A percentile compares a stretch with the other conserved stretches of the same genome.
These are phyloP conservation scores for Aspergillus sp. DNA, from an alignment of 2,329 filamentous ascomycete species.

Conservation along the genomic window DNA sequence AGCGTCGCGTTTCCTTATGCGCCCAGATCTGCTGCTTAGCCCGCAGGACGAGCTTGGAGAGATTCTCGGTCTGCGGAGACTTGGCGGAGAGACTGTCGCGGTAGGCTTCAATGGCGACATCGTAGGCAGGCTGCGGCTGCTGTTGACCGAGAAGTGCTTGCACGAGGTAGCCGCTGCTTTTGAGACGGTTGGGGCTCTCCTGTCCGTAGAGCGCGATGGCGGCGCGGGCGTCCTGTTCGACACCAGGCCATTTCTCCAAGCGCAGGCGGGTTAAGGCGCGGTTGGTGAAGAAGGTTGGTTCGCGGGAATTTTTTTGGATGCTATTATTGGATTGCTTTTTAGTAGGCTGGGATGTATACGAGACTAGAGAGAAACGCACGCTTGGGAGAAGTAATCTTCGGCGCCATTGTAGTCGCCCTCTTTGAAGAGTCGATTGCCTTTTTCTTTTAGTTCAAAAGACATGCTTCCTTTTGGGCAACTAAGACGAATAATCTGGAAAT, in stretches of 20 bases:
- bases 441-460: constrained; percentile 37
- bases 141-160: constrained; percentile 73
- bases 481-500: background rate
- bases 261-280: constrained; percentile 76
- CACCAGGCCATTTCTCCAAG: constrained; percentile 64
- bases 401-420: constrained; percentile 39
- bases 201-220: constrained; percentile 60
- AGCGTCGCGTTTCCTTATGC: constrained; percentile 51
- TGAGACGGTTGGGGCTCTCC: constrained; percentile 57
- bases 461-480: constrained; percentile 11
- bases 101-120: constrained; percentile 66
- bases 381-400: constrained; percentile 42
- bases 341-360: background rate
- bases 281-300: constrained; percentile 80
- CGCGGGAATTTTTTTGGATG: constrained; percentile 69
- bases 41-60: constrained; percentile 66
- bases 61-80: constrained; percentile 61
- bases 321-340: constrained; percentile 34
- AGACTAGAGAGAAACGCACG: constrained; percentile 26
- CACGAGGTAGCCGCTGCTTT: constrained; percentile 75
- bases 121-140: constrained; percentile 65
- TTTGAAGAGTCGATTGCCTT: constrained; percentile 42
- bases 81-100: constrained; percentile 56
- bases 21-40: constrained; percentile 88
- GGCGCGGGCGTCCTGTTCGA: constrained; percentile 67